Percentiles rank a stretch among this genome's conserved stretches.
Conservation (phyloP, 2,329 filamentous ascomycete species). For the Ophiocordyceps camponoti-leonardi region DNA sequence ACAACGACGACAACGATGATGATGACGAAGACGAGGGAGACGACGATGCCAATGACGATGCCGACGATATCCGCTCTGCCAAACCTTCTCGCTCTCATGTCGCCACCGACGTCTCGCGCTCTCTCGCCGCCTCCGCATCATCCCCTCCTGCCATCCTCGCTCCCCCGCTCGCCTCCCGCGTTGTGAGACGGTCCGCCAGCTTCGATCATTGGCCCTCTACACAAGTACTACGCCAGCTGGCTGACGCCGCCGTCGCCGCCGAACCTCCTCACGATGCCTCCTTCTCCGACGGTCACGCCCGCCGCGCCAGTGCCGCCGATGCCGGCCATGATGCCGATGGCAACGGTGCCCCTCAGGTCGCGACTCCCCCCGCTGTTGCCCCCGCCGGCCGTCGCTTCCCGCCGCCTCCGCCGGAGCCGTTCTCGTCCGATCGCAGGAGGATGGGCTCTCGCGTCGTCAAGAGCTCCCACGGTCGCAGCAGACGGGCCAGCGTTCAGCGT, state of each 20-base stretch:
- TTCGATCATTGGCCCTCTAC: constrained; percentile 42
- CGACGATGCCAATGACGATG: constrained; percentile 4
- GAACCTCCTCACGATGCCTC: constrained; percentile 26
- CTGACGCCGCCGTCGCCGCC: constrained; percentile 11
- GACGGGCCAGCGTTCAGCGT: constrained; percentile 9
- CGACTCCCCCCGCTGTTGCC: neutral
- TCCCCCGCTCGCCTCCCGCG: neutral
- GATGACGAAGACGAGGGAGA: neutral
- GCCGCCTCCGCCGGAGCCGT: neutral
- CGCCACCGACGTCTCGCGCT: neutral
- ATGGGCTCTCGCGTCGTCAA: constrained; percentile 18
- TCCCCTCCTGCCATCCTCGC: constrained; percentile 24
- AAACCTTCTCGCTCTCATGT: constrained; percentile 18
- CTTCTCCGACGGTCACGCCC: constrained; percentile 28
- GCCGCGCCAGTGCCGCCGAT: neutral
- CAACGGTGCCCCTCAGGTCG: neutral
- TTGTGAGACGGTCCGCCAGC: constrained; percentile 43
- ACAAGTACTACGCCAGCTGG: constrained; percentile 9
- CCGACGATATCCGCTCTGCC: constrained; percentile 19
- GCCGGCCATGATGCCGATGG: constrained; percentile 2
- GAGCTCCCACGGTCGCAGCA: constrained; percentile 22
- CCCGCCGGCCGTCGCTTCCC: neutral
- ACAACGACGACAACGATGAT: constrained; percentile 10
- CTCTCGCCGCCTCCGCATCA: constrained; percentile 20
- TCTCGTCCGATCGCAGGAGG: neutral